Percentiles rank a stretch among this genome's conserved stretches.
These are phyloP conservation scores for Botrytis galanthina DNA, from an alignment of 2,329 filamentous ascomycete species.

Conservation along the genomic window DNA sequence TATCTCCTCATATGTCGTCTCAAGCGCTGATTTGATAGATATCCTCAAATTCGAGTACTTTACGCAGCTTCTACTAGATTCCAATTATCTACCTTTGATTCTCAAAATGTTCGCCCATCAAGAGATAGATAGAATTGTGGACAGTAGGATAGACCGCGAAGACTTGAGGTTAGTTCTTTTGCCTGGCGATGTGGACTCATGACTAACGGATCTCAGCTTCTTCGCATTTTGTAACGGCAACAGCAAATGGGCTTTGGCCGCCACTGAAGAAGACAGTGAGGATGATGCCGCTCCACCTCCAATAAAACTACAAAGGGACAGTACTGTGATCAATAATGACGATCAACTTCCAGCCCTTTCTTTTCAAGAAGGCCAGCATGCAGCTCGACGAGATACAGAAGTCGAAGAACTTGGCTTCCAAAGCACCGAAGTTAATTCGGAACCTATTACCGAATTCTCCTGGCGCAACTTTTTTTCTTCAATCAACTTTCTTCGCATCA, in stretches of 20 bases:
- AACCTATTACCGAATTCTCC: slow-evolving; percentile 85
- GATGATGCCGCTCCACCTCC: slow-evolving; percentile 84
- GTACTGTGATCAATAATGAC: slow-evolving; percentile 46
- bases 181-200: background rate
- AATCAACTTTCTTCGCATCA: slow-evolving; percentile 91
- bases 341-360: slow-evolving; percentile 38
- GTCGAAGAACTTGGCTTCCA: slow-evolving; percentile 90
- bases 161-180: slow-evolving; percentile 67
- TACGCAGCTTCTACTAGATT: slow-evolving; percentile 88
- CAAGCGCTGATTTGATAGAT: slow-evolving; percentile 52
- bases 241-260: slow-evolving; percentile 47
- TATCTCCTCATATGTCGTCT: background rate
- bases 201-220: slow-evolving; percentile 56
- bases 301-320: slow-evolving; percentile 58
- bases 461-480: slow-evolving; percentile 93
- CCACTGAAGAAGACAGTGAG: slow-evolving; percentile 46
- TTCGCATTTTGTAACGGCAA: slow-evolving; percentile 83
- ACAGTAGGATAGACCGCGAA: slow-evolving; percentile 77
- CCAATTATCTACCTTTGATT: slow-evolving; percentile 89
- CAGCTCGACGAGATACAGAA: slow-evolving; percentile 45
- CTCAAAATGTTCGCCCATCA: slow-evolving; percentile 93
- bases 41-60: slow-evolving; percentile 95
- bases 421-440: slow-evolving; percentile 63
- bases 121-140: slow-evolving; percentile 86
- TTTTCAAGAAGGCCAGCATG: slow-evolving; percentile 35